phyloP scores from a whole-genome alignment of 2,329 filamentous ascomycete genomes.

The Fusarium sulawesiense region DNA sequence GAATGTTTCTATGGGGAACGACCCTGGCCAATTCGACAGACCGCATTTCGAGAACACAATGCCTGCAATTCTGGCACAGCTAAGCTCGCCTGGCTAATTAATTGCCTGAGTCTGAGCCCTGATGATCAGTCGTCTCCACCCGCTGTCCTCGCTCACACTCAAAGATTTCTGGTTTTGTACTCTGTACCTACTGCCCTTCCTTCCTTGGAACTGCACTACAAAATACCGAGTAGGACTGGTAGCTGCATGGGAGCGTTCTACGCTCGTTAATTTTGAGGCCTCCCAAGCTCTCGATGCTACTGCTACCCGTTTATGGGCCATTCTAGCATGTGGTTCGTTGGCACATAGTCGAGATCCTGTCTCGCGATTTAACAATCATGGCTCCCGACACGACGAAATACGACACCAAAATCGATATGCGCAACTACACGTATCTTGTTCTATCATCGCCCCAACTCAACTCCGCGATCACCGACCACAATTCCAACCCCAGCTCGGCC shows the following conservation, averaged over 20 bases:
- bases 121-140: constrained; percentile 30
- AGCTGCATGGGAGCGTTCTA: constrained; percentile 23
- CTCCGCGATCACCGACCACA: constrained; percentile 28
- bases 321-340: background rate
- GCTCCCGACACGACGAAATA: constrained; percentile 1
- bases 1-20: constrained; percentile 27
- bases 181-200: constrained; percentile 5
- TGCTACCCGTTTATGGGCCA: constrained; percentile 1
- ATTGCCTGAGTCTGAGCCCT: constrained; percentile 33
- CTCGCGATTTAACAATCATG: constrained; percentile 7
- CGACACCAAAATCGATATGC: background rate
- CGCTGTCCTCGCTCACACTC: constrained; percentile 19
- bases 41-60: constrained; percentile 21
- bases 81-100: constrained; percentile 21
- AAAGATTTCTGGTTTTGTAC: constrained; percentile 1
- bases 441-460: constrained; percentile 23
- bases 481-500: constrained; percentile 16
- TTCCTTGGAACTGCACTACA: constrained; percentile 3
- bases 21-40: constrained; percentile 26
- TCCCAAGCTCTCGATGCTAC: background rate
- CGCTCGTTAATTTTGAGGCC: constrained; percentile 9
- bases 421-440: background rate
- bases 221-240: constrained; percentile 1
- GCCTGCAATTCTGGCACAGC: constrained; percentile 24
- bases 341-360: background rate